phyloP scores from a whole-genome alignment of 2,329 filamentous ascomycete species.

The Cadophora sp. region DNA sequence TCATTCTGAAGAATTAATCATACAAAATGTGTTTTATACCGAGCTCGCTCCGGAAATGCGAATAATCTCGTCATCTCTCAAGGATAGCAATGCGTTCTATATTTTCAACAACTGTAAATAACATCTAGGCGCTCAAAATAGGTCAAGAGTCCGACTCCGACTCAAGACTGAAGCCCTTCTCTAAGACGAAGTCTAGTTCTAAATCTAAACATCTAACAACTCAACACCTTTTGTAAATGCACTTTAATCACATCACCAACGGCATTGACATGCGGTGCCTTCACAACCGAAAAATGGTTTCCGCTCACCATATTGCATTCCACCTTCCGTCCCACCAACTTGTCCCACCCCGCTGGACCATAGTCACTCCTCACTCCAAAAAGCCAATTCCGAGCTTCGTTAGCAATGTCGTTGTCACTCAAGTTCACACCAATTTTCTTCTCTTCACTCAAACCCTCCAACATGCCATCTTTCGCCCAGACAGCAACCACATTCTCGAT shows the following conservation, averaged over 20 bases:
- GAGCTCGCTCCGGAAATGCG: too few relatives aligned
- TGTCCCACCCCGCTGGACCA: conserved; percentile 5
- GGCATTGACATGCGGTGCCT: not conserved
- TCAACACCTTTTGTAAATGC: not conserved
- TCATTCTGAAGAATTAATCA: too few relatives aligned
- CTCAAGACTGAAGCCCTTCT: not conserved
- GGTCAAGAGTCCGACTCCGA: too few relatives aligned
- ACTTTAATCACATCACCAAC: not conserved
- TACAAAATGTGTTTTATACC: too few relatives aligned
- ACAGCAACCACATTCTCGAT: conserved; percentile 10
- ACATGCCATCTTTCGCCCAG: conserved; percentile 6
- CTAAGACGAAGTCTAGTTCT: not conserved
- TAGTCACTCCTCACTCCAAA: conserved; percentile 7
- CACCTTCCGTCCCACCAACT: not conserved
- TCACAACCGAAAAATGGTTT: not conserved
- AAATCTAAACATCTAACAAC: not conserved
- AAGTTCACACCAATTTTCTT: not conserved
- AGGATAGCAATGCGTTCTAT: conserved; percentile 2
- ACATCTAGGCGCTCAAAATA: not conserved
- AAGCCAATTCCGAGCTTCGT: not conserved
- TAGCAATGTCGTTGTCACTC: conserved; percentile 5
- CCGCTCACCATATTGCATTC: not conserved
- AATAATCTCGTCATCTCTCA: too few relatives aligned
- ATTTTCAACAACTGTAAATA: not conserved
- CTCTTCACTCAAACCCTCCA: conserved; percentile 5